Evolutionary conservation across 2,329 filamentous ascomycete genomes (phyloP).

Genomic region (Cordyceps militaris): DNA sequence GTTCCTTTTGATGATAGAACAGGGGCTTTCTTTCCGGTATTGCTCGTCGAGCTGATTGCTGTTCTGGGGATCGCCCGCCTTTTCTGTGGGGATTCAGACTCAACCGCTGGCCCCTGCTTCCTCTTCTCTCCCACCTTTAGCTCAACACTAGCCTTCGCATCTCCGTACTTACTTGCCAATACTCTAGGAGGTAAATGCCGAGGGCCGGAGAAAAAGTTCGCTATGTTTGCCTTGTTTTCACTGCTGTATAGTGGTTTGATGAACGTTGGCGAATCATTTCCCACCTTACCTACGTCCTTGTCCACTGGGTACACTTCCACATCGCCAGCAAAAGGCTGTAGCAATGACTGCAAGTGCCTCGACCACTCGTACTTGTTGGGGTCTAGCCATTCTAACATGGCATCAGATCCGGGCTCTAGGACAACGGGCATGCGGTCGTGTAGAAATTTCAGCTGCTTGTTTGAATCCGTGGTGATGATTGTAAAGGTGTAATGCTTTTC

Average conservation of each 20-base stretch:
- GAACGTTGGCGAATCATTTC: slow-evolving; percentile 80
- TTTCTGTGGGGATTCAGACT: not conserved
- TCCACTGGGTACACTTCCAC: slow-evolving; percentile 80
- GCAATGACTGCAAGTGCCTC: slow-evolving; percentile 64
- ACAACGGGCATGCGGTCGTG: slow-evolving; percentile 97
- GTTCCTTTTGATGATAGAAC: not conserved
- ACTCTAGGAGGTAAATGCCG: not conserved
- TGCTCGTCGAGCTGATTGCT: not conserved
- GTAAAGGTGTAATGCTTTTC: slow-evolving; percentile 82
- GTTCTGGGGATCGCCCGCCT: not conserved
- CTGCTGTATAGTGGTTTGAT: slow-evolving; percentile 75
- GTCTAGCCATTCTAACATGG: slow-evolving; percentile 71
- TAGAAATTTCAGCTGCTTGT: slow-evolving; percentile 73
- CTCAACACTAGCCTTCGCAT: not conserved
- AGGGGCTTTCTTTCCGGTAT: not conserved
- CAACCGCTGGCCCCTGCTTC: not conserved
- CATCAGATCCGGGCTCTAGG: slow-evolving; percentile 66
- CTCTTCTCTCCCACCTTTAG: not conserved
- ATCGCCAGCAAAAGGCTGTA: slow-evolving; percentile 73
- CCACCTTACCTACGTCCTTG: slow-evolving; percentile 88
- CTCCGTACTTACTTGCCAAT: not conserved
- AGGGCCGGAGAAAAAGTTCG: slow-evolving; percentile 66
- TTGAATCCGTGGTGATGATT: slow-evolving; percentile 85
- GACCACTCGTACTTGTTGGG: slow-evolving; percentile 67
- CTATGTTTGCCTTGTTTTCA: slow-evolving; percentile 89